phyloP scores from a whole-genome alignment of 2,329 filamentous ascomycete genomes.

The Plectosphaerella plurivora region DNA sequence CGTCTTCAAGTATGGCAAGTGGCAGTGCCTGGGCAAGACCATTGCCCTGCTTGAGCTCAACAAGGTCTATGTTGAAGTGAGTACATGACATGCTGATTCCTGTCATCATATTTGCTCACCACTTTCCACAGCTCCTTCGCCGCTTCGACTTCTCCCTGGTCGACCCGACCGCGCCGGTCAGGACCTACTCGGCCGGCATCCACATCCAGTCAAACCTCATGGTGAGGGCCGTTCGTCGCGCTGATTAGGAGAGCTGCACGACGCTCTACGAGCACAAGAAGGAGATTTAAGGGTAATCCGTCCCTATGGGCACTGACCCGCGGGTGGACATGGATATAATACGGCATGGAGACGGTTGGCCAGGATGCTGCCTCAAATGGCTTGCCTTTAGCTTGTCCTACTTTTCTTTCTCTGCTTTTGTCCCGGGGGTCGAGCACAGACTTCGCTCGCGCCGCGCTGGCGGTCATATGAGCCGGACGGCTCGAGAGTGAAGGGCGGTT shows the following conservation, averaged over 20 bases:
- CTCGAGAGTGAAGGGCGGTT: no score
- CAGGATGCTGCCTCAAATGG: not conserved
- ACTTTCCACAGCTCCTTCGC: slow-evolving; percentile 19
- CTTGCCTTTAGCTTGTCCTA: not conserved
- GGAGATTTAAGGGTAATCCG: not conserved
- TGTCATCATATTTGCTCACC: slow-evolving; percentile 4
- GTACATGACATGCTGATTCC: slow-evolving; percentile 1
- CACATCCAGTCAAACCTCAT: slow-evolving; percentile 26
- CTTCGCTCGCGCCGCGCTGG: no score
- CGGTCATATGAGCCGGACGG: no score
- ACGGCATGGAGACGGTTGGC: not conserved
- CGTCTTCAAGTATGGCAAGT: slow-evolving; percentile 38
- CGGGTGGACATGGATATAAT: not conserved
- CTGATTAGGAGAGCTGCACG: not conserved
- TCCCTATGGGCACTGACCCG: not conserved
- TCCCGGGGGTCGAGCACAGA: not conserved
- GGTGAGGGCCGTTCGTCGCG: slow-evolving; percentile 16
- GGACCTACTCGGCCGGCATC: slow-evolving; percentile 24
- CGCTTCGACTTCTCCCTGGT: slow-evolving; percentile 25
- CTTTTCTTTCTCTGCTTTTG: not conserved
- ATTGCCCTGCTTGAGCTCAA: slow-evolving; percentile 39
- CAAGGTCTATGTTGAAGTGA: slow-evolving; percentile 38
- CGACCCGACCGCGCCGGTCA: slow-evolving; percentile 25
- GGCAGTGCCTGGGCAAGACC: slow-evolving; percentile 39
- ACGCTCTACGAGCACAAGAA: not conserved